phyloP scores from a whole-genome alignment of 2,329 filamentous ascomycete species.

The Fusarium tjaetaba region DNA sequence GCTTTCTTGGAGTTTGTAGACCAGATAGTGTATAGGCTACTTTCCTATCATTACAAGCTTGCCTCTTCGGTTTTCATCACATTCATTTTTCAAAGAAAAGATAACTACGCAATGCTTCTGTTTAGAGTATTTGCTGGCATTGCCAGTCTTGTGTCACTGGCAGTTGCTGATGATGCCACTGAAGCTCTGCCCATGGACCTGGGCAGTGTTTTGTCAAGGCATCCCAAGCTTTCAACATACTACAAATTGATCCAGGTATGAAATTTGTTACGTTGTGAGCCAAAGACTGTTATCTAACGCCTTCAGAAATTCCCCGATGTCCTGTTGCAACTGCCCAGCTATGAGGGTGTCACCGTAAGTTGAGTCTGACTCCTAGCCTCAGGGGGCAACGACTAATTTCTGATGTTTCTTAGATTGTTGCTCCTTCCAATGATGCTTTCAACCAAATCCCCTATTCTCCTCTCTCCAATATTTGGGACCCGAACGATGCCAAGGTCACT shows the following conservation, averaged over 20 bases:
- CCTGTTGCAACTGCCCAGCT: constrained; percentile 55
- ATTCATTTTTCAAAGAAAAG: neutral
- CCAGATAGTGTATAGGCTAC: neutral
- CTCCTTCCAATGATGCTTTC: constrained; percentile 67
- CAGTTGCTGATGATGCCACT: constrained; percentile 30
- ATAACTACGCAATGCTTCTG: constrained; percentile 27
- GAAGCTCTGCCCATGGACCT: constrained; percentile 46
- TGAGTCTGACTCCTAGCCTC: neutral
- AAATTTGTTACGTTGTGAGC: neutral
- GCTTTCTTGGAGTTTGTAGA: neutral
- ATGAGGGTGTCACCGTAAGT: constrained; percentile 57
- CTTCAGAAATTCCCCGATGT: constrained; percentile 58
- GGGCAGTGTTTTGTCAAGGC: constrained; percentile 51
- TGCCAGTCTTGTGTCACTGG: constrained; percentile 34
- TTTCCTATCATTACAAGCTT: neutral
- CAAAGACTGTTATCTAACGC: neutral
- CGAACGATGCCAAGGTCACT: constrained; percentile 56
- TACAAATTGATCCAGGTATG: constrained; percentile 56
- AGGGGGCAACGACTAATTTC: neutral
- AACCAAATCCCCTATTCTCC: constrained; percentile 63
- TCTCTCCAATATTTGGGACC: constrained; percentile 57
- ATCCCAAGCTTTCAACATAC: constrained; percentile 56
- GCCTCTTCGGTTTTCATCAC: neutral
- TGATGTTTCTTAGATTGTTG: constrained; percentile 57
- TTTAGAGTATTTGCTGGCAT: constrained; percentile 32